Evolutionary conservation across 805 yeast genomes (phyloP).

Genomic region (Kodamaea laetipori): DNA sequence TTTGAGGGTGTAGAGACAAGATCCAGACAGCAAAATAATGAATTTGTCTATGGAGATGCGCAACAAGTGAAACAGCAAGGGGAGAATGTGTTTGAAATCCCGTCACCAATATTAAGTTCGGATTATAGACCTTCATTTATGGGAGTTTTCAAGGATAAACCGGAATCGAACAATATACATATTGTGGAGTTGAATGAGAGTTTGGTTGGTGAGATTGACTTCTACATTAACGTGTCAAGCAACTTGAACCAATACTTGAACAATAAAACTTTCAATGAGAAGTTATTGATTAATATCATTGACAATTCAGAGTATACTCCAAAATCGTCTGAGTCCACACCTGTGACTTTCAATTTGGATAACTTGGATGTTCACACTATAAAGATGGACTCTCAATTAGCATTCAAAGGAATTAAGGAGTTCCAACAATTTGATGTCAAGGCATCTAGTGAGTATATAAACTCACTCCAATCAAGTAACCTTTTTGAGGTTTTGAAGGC

Average conservation of each 20-base stretch:
- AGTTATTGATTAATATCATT: slow-evolving; percentile 35
- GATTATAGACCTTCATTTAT: slow-evolving; percentile 25
- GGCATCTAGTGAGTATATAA: slow-evolving; percentile 34
- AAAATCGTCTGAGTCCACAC: slow-evolving; percentile 31
- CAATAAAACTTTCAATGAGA: slow-evolving; percentile 6
- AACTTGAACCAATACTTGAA: slow-evolving; percentile 7
- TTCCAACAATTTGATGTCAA: slow-evolving; percentile 33
- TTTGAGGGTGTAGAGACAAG: slow-evolving; percentile 28
- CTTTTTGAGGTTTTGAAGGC: slow-evolving; percentile 36
- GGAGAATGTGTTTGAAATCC: slow-evolving; percentile 17
- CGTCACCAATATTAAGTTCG: slow-evolving; percentile 35
- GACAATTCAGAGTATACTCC: slow-evolving; percentile 44
- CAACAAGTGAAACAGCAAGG: background rate
- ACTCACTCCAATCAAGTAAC: slow-evolving; percentile 36
- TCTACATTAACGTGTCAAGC: slow-evolving; percentile 11
- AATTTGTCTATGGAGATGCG: slow-evolving; percentile 20
- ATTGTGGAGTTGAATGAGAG: slow-evolving; percentile 6
- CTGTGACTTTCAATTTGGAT: slow-evolving; percentile 23
- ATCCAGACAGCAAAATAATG: slow-evolving; percentile 20
- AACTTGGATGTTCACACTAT: slow-evolving; percentile 25
- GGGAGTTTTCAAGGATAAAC: slow-evolving; percentile 8
- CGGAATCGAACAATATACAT: slow-evolving; percentile 6
- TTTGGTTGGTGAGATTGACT: slow-evolving; percentile 3
- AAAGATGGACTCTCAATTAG: slow-evolving; percentile 33
- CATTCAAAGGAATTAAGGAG: slow-evolving; percentile 31